These are phyloP conservation scores for Apophysomyces variabilis DNA, from an alignment of 371 early-diverging fungal species.

Conservation along the genomic window DNA sequence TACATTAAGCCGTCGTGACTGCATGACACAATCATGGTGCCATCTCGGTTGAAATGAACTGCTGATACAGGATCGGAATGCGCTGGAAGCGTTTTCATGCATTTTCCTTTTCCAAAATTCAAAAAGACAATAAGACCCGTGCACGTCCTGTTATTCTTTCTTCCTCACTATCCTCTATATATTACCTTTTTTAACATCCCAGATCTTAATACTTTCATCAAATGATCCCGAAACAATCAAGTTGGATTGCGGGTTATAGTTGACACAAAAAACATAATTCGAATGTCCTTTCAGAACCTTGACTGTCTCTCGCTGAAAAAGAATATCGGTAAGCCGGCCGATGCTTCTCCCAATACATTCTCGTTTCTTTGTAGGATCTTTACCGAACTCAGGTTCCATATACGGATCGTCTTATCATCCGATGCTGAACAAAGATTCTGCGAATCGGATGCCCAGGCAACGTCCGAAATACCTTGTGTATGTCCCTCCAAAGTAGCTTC, in stretches of 20 bases:
- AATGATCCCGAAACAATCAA: slow-evolving; percentile 97
- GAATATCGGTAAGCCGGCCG: neutral
- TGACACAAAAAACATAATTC: slow-evolving; percentile 96
- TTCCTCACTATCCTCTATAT: neutral
- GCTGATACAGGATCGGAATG: slow-evolving; percentile 97
- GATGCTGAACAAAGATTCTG: slow-evolving; percentile 87
- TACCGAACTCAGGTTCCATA: slow-evolving; percentile 86
- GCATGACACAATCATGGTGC: slow-evolving; percentile 94
- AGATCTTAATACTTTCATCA: slow-evolving; percentile 93
- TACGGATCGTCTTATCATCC: slow-evolving; percentile 93
- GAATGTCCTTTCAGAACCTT: slow-evolving; percentile 91
- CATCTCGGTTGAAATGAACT: slow-evolving; percentile 96
- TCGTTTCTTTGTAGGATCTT: too few relatives aligned
- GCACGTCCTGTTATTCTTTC: neutral
- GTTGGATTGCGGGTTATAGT: slow-evolving; percentile 93
- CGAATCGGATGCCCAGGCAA: slow-evolving; percentile 95
- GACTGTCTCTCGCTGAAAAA: slow-evolving; percentile 67
- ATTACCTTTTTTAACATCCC: slow-evolving; percentile 92
- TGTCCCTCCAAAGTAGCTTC: slow-evolving; percentile 92
- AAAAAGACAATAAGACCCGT: neutral
- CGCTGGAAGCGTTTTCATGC: slow-evolving; percentile 89
- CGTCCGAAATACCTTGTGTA: slow-evolving; percentile 93
- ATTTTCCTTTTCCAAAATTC: slow-evolving; percentile 64
- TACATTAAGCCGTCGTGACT: slow-evolving; percentile 96
- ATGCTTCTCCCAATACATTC: too few relatives aligned